These are phyloP conservation scores for Ustilaginoidea virens DNA, from an alignment of 2,329 filamentous ascomycete species.

Conservation along the genomic window DNA sequence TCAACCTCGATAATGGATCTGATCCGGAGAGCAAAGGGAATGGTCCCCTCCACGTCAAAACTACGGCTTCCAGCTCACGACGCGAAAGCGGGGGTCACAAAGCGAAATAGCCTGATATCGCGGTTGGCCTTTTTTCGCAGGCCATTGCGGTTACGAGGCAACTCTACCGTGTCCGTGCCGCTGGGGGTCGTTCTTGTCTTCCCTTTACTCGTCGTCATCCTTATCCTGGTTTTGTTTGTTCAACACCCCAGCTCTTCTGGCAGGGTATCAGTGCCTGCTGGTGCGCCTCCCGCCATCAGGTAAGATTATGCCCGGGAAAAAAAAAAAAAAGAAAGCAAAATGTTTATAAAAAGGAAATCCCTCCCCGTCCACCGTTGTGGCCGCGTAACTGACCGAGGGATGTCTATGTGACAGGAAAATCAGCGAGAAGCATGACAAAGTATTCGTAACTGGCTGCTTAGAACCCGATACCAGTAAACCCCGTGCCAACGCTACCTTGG, in stretches of 20 bases:
- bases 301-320: conserved; percentile 20
- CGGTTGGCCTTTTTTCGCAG: conserved; percentile 68
- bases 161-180: conserved; percentile 84
- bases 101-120: conserved; percentile 25
- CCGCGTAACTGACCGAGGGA: no score
- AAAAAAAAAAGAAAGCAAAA: no score
- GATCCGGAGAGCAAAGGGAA: conserved; percentile 37
- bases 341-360: no score
- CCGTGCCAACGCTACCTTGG: conserved; percentile 86
- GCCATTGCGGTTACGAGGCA: conserved; percentile 76
- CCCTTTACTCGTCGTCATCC: conserved; percentile 75
- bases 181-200: conserved; percentile 87
- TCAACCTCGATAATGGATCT: conserved; percentile 33
- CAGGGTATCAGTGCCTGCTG: conserved; percentile 73
- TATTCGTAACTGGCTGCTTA: conserved; percentile 82
- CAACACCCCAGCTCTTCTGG: conserved; percentile 73
- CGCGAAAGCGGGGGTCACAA: conserved; percentile 28
- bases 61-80: conserved; percentile 32
- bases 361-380: no score
- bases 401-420: conserved; percentile 69
- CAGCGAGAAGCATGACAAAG: conserved; percentile 91
- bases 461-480: conserved; percentile 64
- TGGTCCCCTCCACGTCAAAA: conserved; percentile 26
- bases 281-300: conserved; percentile 80
- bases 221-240: conserved; percentile 81